Evolutionary conservation across 202 grass and related monocot genomes (phyloP).

Genomic region (Setaria viridis): DNA sequence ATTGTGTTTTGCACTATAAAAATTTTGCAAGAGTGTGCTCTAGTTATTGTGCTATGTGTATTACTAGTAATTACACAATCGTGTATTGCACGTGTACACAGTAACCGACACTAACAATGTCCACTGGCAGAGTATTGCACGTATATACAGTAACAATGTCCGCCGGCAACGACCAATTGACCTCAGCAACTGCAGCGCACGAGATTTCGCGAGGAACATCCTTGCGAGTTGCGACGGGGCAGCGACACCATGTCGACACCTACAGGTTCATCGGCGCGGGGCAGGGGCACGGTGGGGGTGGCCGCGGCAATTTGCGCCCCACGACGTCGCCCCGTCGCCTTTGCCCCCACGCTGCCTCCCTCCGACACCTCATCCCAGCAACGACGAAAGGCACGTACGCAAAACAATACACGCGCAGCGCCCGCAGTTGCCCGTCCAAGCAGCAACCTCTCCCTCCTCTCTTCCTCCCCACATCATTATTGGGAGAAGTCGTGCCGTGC

Average conservation of each 20-base stretch:
- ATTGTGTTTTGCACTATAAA: too few species aligned
- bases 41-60: too few species aligned
- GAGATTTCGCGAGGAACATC: not conserved
- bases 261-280: not conserved
- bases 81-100: too few species aligned
- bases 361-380: constrained; percentile 14
- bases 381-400: not conserved
- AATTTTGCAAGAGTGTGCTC: too few species aligned
- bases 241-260: not conserved
- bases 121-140: too few species aligned
- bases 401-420: not conserved
- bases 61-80: too few species aligned
- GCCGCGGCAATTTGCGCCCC: not conserved
- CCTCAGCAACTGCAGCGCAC: not conserved
- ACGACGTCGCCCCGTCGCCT: not conserved
- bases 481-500: constrained; percentile 38
- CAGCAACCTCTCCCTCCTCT: constrained; percentile 4
- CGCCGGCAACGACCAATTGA: too few species aligned
- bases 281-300: not conserved
- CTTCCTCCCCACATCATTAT: constrained; percentile 39
- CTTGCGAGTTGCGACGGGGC: not conserved
- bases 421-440: constrained; percentile 18
- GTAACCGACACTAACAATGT: too few species aligned
- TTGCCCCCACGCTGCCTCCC: not conserved
- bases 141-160: too few species aligned